Evolutionary conservation across 2,329 filamentous ascomycete genomes (phyloP), one percentile per base, ranked within the genome.

Genomic region (Septoria petroselini): DNA sequence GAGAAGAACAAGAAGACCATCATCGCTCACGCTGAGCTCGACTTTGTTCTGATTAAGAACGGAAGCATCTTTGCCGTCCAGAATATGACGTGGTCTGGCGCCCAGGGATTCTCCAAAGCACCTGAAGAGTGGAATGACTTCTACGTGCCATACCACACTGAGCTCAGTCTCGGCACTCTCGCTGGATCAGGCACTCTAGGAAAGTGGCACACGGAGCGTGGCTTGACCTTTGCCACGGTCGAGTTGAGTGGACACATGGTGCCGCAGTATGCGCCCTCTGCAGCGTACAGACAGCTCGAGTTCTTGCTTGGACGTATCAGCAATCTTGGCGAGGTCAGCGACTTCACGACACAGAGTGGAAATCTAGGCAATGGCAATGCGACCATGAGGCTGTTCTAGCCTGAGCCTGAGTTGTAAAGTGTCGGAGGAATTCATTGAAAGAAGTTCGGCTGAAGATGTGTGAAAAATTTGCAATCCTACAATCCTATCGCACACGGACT

Each of bases 61-160:
- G 86, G 86, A 12, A 85, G 85, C 0, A 73, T 91, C 1, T 72
- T 88, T 5, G 77, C 78, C 1, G 83, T 91, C 51, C 86, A 91
- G 64, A 90, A 90, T 71, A 88, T 91, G 82, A 90, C 85, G 0
- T 91, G 83, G 82, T 80, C 81, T 50, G 86, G 86, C 3, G 66
- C 75, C 35, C 79, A 85, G 43, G 88, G 87, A 0, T 91, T 91
- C 73, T 78, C 83, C 56, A 64, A 67, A 1, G 67, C 70, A 0
- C 87, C 86, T 0, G 65, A 65, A 1, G 33, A 61, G 12, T 68
- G 61, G 59, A 76, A 81, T 43, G 80, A 82, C 2, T 83, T 88
- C 62, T 88, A 80, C 64, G 84, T 90, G 0, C 86, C 86, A 0
- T 83, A 80, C 63, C 80, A 84, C 58, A 62, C 59, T 1, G 71